A percentile compares a stretch with the other conserved stretches of the same genome.
Conservation (phyloP, 805 yeast species). For the Cyberlindnera misumaiensis region DNA sequence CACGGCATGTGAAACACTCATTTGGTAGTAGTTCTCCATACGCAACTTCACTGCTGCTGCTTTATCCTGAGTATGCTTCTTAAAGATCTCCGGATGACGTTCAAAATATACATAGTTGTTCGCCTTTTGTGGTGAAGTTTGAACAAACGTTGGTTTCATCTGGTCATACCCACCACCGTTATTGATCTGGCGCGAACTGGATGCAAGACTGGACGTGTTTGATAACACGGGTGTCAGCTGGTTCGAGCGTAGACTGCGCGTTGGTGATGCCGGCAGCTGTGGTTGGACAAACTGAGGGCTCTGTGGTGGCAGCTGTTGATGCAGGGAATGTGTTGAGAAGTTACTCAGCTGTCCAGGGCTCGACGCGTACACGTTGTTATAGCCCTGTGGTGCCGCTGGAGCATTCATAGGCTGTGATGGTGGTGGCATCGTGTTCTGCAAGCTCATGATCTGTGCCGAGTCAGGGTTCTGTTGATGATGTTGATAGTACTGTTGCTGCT, state of each 20-base stretch:
- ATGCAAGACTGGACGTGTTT: conserved; percentile 19
- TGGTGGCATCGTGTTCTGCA: conserved; percentile 25
- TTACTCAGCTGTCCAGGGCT: conserved; percentile 22
- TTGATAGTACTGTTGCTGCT: conserved; percentile 20
- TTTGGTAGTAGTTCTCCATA: conserved; percentile 83
- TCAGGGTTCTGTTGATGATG: conserved; percentile 21
- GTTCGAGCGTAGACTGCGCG: conserved; percentile 25
- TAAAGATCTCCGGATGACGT: conserved; percentile 25
- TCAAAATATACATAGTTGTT: conserved; percentile 23
- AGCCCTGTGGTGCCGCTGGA: conserved; percentile 15
- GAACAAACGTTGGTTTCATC: conserved; percentile 11
- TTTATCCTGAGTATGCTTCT: conserved; percentile 25
- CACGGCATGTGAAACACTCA: conserved; percentile 87
- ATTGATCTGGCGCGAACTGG: conserved; percentile 4
- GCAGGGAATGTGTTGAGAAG: conserved; percentile 7
- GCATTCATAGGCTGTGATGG: conserved; percentile 19
- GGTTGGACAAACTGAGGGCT: conserved; percentile 23
- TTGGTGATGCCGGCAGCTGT: conserved; percentile 28
- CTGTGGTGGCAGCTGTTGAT: conserved; percentile 20
- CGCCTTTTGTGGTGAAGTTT: conserved; percentile 5
- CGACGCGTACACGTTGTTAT: conserved; percentile 11
- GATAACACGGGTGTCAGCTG: conserved; percentile 20
- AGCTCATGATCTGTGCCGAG: conserved; percentile 20
- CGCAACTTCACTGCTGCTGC: conserved; percentile 57
- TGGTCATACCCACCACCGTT: conserved; percentile 1